Conservation (phyloP, 1,284 basidiomycete species). For the Sanghuangporus baumii region DNA sequence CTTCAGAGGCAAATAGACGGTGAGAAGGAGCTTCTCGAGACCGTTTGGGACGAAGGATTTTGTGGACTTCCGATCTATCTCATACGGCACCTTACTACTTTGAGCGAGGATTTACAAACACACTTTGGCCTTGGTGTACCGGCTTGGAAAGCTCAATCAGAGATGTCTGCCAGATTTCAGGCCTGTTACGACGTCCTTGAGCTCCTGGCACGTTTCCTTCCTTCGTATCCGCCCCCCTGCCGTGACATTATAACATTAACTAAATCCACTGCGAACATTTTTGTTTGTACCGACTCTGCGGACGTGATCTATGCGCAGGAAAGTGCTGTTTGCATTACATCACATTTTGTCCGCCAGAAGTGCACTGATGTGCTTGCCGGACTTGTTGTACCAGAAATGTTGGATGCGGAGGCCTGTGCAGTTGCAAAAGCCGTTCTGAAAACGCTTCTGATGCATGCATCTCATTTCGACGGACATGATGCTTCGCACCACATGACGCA, state of each 20-base stretch:
- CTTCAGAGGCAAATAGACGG: constrained; percentile 41
- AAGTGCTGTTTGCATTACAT: constrained; percentile 36
- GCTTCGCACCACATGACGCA: constrained; percentile 52
- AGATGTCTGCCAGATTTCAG: constrained; percentile 48
- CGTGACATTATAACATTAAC: constrained; percentile 42
- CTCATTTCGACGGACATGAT: constrained; percentile 37
- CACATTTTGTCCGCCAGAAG: constrained; percentile 38
- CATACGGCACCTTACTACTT: constrained; percentile 46
- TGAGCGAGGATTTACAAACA: constrained; percentile 44
- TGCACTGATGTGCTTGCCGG: constrained; percentile 45
- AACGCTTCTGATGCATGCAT: constrained; percentile 45
- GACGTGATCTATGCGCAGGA: constrained; percentile 37
- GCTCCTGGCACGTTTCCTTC: constrained; percentile 43
- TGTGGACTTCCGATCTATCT: constrained; percentile 37
- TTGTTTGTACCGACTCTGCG: constrained; percentile 47
- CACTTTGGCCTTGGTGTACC: constrained; percentile 40
- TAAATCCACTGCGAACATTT: constrained; percentile 44
- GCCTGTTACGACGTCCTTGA: constrained; percentile 47
- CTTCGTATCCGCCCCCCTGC: constrained; percentile 42
- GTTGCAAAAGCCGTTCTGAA: constrained; percentile 44
- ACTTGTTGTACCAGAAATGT: constrained; percentile 30
- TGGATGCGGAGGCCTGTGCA: constrained; percentile 30
- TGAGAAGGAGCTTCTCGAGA: constrained; percentile 48
- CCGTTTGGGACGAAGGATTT: constrained; percentile 52
- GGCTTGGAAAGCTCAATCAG: constrained; percentile 27